Evolutionary conservation across 2,329 filamentous ascomycete genomes (phyloP), one percentile per base, ranked within the genome.

Genomic region (Cladosporium sphaerospermum): DNA sequence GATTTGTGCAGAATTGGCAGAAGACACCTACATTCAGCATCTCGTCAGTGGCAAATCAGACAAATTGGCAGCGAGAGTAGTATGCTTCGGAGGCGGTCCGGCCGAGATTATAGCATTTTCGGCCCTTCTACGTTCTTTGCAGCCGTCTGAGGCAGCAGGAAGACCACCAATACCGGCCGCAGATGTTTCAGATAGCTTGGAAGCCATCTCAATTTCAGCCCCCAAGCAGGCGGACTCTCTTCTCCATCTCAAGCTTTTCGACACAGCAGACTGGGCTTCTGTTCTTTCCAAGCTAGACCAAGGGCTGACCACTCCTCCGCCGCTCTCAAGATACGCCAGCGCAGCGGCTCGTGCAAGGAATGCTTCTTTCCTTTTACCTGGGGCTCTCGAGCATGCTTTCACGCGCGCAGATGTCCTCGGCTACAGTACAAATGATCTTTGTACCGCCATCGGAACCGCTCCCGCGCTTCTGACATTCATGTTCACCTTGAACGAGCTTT

Each of bases 401-500:
- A 65, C 69, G 13, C 75, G 79, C 51, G 61, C 71, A 28, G 79
- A 85, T 61, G 65, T 82, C 3, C 70, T 84, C 1, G 62, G 64
- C 2, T 61, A 73, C 9, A 64, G 69, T 2, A 58, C 81, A 1
- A 49, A 59, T 5, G 53, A 59, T 0, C 36, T 71, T 44, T 31
- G 48, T 32, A n/a, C 40, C 18, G 9, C 6, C 60, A 72, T 5
- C 33, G 61, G 11, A 57, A 59, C 7, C 13, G n/a, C 39, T 31
- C 45, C 43, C 18, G 23, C 41, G 64, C 59, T 96, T 1, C 75
- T 95, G 11, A 96, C 91, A 0, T 73, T 97, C 10, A 82, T 97
- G 71, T 99, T 97, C 75, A 96, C 92, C 0, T 79, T 97, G 44
- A 97, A 97, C 69, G 93, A 99, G 71, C 82, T 99, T 0, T 97